Percentiles rank a stretch among this genome's conserved stretches.
Evolutionary conservation across 371 early-diverging fungal species (phyloP).

Genomic region (Cladochytrium tenue): DNA sequence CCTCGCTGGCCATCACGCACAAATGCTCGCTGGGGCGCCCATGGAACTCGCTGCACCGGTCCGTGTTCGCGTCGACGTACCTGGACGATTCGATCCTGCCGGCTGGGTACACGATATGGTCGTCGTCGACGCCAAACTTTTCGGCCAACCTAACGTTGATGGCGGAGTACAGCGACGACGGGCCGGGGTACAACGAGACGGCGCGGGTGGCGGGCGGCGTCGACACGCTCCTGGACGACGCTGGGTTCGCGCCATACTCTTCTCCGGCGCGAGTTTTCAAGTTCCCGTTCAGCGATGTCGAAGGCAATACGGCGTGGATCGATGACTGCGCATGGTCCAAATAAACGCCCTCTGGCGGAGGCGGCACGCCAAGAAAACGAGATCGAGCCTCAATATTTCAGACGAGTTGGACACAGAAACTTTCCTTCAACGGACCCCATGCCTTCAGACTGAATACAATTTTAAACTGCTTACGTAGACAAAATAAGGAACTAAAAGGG

Average conservation of each 20-base stretch:
- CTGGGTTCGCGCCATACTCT: not conserved
- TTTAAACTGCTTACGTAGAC: too few relatives aligned
- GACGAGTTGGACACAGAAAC: too few relatives aligned
- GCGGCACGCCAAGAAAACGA: too few relatives aligned
- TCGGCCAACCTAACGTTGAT: not conserved
- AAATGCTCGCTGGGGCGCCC: constrained; percentile 7
- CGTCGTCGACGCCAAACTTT: not conserved
- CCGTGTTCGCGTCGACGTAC: constrained; percentile 1
- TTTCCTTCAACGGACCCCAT: too few relatives aligned
- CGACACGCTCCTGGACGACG: not conserved
- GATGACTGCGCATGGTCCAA: too few relatives aligned
- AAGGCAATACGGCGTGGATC: constrained; percentile 1
- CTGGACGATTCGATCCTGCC: constrained; percentile 5
- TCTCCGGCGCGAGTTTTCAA: not conserved
- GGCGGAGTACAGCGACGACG: not conserved
- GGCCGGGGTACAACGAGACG: constrained; percentile 6
- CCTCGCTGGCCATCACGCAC: constrained; percentile 3
- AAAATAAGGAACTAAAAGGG: too few relatives aligned
- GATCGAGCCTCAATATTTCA: too few relatives aligned
- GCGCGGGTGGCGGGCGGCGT: not conserved
- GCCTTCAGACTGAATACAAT: too few relatives aligned
- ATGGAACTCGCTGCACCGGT: constrained; percentile 5
- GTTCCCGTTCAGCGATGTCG: constrained; percentile 1
- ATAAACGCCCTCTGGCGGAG: too few relatives aligned
- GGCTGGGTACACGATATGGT: constrained; percentile 3